These are phyloP conservation scores for Halenospora varia DNA, from an alignment of 495 filamentous ascomycete genomes.

Conservation along the genomic window DNA sequence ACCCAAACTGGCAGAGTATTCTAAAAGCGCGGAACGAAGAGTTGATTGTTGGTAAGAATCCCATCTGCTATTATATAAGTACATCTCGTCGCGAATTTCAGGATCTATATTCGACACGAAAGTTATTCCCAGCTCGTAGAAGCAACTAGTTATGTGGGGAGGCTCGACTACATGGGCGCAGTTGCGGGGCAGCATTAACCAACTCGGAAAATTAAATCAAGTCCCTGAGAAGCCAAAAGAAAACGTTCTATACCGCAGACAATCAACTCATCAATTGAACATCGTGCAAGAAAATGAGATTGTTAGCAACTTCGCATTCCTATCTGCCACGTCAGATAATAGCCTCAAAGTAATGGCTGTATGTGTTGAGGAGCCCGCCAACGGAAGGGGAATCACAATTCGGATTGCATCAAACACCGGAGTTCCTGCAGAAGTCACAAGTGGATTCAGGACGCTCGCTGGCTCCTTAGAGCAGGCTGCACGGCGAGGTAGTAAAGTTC, in stretches of 20 bases:
- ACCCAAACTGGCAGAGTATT: no score
- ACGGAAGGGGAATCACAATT: constrained; percentile 19
- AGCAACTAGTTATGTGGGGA: constrained; percentile 22
- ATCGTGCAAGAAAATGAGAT: constrained; percentile 15
- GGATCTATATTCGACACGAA: no score
- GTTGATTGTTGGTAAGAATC: no score
- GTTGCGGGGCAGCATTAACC: constrained; percentile 6
- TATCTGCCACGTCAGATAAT: constrained; percentile 24
- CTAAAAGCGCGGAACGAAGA: no score
- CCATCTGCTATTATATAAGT: no score
- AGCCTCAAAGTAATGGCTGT: constrained; percentile 26
- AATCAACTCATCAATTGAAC: constrained; percentile 7
- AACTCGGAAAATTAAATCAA: constrained; percentile 4
- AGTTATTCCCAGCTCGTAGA: no score
- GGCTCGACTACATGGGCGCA: constrained; percentile 11
- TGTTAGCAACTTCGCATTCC: constrained; percentile 25
- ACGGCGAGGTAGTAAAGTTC: constrained; percentile 24
- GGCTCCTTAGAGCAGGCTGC: constrained; percentile 23
- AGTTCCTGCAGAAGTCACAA: constrained; percentile 14
- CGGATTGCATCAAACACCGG: constrained; percentile 23
- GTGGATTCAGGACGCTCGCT: constrained; percentile 24
- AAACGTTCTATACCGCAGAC: not conserved
- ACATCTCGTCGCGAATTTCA: no score
- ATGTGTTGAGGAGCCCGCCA: constrained; percentile 28
- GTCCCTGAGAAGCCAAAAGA: constrained; percentile 12